These are phyloP conservation scores for Yarrowia alimentaria DNA, from an alignment of 805 yeast genomes.

Conservation along the genomic window DNA sequence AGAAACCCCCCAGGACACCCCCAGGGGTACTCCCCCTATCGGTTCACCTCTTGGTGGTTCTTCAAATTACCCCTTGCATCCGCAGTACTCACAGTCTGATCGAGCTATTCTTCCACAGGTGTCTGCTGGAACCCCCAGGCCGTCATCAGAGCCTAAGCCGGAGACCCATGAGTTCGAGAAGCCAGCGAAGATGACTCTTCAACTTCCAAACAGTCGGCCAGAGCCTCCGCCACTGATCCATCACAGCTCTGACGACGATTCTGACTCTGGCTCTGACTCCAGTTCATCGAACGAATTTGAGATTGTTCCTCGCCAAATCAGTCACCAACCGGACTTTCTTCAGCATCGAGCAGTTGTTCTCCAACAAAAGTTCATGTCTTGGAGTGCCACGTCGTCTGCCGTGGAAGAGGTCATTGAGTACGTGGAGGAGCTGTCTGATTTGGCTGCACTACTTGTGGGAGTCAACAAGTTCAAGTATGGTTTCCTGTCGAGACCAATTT, in stretches of 20 bases:
- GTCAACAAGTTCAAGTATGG: slow-evolving; percentile 53
- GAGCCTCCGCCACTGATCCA: too few species aligned
- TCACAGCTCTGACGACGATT: slow-evolving; percentile 1
- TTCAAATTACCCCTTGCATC: too few species aligned
- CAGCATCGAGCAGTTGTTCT: slow-evolving; percentile 34
- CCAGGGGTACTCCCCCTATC: neutral
- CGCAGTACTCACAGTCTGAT: neutral
- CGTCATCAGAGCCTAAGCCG: neutral
- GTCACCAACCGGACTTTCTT: neutral
- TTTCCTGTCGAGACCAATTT: slow-evolving; percentile 49
- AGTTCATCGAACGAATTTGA: slow-evolving; percentile 2
- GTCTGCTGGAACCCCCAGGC: neutral
- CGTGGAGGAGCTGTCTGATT: slow-evolving; percentile 47
- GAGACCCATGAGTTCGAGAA: too few species aligned
- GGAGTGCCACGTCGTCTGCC: slow-evolving; percentile 54
- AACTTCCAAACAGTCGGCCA: too few species aligned
- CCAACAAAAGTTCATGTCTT: slow-evolving; percentile 44
- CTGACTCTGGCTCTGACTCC: slow-evolving; percentile 14
- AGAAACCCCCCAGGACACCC: slow-evolving; percentile 1
- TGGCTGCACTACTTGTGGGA: slow-evolving; percentile 48
- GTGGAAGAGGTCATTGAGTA: slow-evolving; percentile 51
- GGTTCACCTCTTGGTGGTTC: slow-evolving; percentile 4
- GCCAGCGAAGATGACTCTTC: too few species aligned
- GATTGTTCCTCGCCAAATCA: slow-evolving; percentile 2
- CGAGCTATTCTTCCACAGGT: slow-evolving; percentile 17